These are phyloP conservation scores for Exophiala bonariae DNA, from an alignment of 2,329 filamentous ascomycete species.

Conservation along the genomic window DNA sequence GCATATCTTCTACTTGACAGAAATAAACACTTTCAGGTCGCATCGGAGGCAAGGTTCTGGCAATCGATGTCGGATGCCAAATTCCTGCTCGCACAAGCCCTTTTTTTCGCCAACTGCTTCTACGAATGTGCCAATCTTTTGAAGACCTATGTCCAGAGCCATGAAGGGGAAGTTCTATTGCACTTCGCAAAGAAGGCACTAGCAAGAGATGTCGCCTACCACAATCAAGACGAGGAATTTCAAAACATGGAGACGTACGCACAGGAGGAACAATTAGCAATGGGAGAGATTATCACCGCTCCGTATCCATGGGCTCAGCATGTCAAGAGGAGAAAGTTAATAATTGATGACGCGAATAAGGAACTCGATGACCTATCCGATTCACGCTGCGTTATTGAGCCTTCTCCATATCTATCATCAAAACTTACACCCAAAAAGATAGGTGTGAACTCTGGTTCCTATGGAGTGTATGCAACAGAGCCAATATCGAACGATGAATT, in stretches of 20 bases:
- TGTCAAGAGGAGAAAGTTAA: neutral
- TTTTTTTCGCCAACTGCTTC: slow-evolving; percentile 18
- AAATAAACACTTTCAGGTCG: neutral
- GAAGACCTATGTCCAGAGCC: neutral
- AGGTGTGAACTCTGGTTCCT: no score
- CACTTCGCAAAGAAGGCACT: neutral
- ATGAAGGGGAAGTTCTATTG: neutral
- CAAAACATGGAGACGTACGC: neutral
- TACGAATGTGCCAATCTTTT: neutral
- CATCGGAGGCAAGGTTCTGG: neutral
- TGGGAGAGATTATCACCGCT: neutral
- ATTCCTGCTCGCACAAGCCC: neutral
- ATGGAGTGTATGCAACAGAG: no score
- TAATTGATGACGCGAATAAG: neutral
- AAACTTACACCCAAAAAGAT: no score
- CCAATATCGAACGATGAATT: no score
- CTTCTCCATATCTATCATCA: no score
- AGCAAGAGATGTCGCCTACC: neutral
- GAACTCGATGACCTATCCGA: no score
- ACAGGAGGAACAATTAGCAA: neutral
- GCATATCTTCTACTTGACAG: neutral
- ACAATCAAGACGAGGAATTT: neutral
- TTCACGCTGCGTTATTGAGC: no score
- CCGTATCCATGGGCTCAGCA: neutral
- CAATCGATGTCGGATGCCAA: neutral